Percentiles rank a stretch among this genome's conserved stretches.
phyloP scores from a whole-genome alignment of 352 stramenopile species.

The Chrysophaeum taylorii region DNA sequence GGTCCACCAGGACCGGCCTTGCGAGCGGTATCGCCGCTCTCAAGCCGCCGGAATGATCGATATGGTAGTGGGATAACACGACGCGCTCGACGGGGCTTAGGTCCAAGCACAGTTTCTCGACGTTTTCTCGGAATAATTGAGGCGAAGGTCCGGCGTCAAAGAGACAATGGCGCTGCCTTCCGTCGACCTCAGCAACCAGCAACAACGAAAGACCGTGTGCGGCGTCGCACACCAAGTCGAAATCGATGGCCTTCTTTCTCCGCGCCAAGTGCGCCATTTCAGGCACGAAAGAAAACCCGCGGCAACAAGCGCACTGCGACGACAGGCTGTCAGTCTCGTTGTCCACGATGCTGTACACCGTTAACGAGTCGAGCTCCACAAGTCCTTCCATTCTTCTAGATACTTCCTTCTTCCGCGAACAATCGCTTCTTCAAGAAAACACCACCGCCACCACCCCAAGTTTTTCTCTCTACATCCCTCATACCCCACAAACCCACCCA shows the following conservation, averaged over 20 bases:
- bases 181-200: constrained; percentile 7
- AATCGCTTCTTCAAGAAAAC: no score
- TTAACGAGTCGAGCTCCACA: constrained; percentile 3
- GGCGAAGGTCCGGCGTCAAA: not conserved
- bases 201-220: constrained; percentile 8
- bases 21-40: not conserved
- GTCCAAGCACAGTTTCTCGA: not conserved
- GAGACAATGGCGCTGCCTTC: not conserved
- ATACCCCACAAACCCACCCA: no score
- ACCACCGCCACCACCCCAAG: no score
- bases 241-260: not conserved
- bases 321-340: constrained; percentile 14
- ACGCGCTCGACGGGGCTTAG: not conserved
- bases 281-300: not conserved
- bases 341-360: constrained; percentile 15
- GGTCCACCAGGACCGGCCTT: constrained; percentile 6
- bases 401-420: no score
- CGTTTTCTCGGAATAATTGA: not conserved
- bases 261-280: not conserved
- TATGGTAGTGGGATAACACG: constrained; percentile 12
- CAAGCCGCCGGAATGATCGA: constrained; percentile 12
- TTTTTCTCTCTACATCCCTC: no score
- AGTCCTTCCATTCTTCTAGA: constrained; percentile 1
- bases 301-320: not conserved
- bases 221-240: not conserved